A percentile compares a stretch with the other conserved stretches of the same genome.
Evolutionary conservation across 1,139 yeast species (phyloP).

Genomic region (Hansenula lynferdii): DNA sequence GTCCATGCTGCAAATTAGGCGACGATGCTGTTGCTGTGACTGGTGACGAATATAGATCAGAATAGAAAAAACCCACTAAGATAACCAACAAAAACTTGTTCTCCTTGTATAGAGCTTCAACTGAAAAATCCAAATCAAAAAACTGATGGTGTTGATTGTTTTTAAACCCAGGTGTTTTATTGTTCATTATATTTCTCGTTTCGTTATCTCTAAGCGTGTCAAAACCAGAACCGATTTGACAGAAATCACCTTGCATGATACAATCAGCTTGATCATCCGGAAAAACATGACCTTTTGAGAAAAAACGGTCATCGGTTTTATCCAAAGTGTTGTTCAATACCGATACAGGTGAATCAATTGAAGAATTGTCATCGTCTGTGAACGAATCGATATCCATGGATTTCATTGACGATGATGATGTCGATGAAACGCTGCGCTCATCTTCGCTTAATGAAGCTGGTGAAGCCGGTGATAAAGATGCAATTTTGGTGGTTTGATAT

Average conservation of each 20-base stretch:
- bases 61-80: conserved; percentile 15
- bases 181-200: not conserved
- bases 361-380: not conserved
- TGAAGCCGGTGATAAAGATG: conserved; percentile 19
- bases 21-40: not conserved
- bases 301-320: not conserved
- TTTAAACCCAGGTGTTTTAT: not conserved
- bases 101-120: conserved; percentile 10
- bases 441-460: not conserved
- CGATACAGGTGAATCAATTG: conserved; percentile 1
- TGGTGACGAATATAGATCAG: conserved; percentile 4
- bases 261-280: too few species aligned
- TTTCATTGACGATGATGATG: not conserved
- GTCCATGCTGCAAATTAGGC: too few species aligned
- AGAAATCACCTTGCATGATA: too few species aligned
- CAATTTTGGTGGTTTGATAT: not conserved
- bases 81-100: conserved; percentile 16
- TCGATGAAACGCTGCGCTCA: too few species aligned
- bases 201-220: not conserved
- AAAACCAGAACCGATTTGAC: not conserved
- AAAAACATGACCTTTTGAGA: not conserved
- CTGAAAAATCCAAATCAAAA: conserved; percentile 14
- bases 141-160: not conserved
- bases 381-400: not conserved
- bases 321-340: not conserved